Evolutionary conservation across 2,329 filamentous ascomycete genomes (phyloP), one percentile per base, ranked within the genome.

Genomic region (Aureobasidium pullulans): DNA sequence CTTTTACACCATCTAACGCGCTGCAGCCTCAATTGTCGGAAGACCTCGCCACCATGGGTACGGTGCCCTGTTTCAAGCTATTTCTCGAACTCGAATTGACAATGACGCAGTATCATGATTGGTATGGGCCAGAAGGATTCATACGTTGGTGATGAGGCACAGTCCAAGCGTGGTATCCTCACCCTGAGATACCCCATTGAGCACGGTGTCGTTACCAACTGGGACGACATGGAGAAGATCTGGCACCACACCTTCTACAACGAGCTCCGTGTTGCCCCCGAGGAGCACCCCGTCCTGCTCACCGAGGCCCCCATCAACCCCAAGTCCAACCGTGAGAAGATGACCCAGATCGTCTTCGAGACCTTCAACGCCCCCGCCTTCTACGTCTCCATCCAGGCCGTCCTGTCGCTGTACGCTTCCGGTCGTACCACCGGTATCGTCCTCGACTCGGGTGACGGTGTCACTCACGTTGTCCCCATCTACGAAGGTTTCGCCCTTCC

Each of bases 181-280:
- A 97, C 93, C 66, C 86, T 99, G 77, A 88, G 94, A 84, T 99
- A 99, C 83, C 94, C 94, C 76, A 99, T 99, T 78, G 94, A 99
- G 86, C 94, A 99, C 87, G 94, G 94, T 94, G 94, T 99, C 73
- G 94, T 99, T 77, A 99, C 94, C 83, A 97, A 97, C 90, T 99
- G 94, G 94, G 94, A 99, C 79, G 94, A 97, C 80, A 97, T 97
- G 94, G 94, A 97, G 85, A 97, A 97, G 88, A 97, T 99, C 73
- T 99, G 94, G 94, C 94, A 99, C 81, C 94, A 99, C 90, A 97
- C 94, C 76, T 99, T 99, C 86, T 99, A 97, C 90, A 99, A 99
- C 83, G 94, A 99, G 85, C 86, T 99, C 76, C 93, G 94, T 93
- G 94, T 99, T 68, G 94, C 94, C 72, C 94, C 94, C 72, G 94